A percentile compares a stretch with the other conserved stretches of the same genome.
These are phyloP conservation scores for Hanseniaspora thailandica DNA, from an alignment of 805 yeast species.

Conservation along the genomic window DNA sequence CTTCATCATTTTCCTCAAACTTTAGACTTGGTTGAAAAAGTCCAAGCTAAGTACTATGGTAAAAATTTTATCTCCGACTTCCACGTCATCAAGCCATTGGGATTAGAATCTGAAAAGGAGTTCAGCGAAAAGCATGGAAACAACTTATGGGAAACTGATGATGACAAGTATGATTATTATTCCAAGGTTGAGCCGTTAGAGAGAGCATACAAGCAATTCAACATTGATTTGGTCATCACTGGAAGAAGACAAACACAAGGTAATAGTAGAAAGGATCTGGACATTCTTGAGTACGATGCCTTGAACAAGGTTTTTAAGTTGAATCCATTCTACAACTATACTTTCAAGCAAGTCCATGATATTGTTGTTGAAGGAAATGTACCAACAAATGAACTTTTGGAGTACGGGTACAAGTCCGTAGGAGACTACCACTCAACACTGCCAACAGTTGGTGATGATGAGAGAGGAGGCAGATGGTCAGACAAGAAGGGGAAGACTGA, in stretches of 20 bases:
- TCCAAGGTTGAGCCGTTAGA: slow-evolving; percentile 90
- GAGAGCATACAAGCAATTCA: slow-evolving; percentile 63
- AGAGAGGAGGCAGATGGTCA: slow-evolving; percentile 87
- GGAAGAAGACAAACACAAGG: slow-evolving; percentile 90
- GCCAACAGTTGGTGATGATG: slow-evolving; percentile 79
- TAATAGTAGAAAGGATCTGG: slow-evolving; percentile 59
- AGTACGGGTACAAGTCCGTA: slow-evolving; percentile 77
- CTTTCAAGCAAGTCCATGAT: slow-evolving; percentile 53
- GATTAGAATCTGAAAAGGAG: slow-evolving; percentile 44
- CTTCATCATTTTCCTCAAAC: slow-evolving; percentile 94
- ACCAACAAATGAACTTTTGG: slow-evolving; percentile 75
- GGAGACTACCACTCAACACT: slow-evolving; percentile 93
- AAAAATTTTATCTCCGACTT: slow-evolving; percentile 35
- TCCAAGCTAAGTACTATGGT: slow-evolving; percentile 40
- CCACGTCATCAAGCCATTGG: slow-evolving; percentile 58
- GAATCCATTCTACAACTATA: slow-evolving; percentile 81
- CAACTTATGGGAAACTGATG: slow-evolving; percentile 72
- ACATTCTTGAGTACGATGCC: slow-evolving; percentile 65
- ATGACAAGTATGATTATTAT: slow-evolving; percentile 65
- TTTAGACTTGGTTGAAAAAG: slow-evolving; percentile 50
- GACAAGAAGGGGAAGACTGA: slow-evolving; percentile 84
- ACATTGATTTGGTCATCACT: slow-evolving; percentile 76
- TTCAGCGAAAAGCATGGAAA: slow-evolving; percentile 63
- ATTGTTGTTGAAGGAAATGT: slow-evolving; percentile 63
- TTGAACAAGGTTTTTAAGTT: slow-evolving; percentile 65